Evolutionary conservation across 169 alveolate genomes (phyloP), one percentile per base, ranked within the genome.

Genomic region (Besnoitia besnoiti): DNA sequence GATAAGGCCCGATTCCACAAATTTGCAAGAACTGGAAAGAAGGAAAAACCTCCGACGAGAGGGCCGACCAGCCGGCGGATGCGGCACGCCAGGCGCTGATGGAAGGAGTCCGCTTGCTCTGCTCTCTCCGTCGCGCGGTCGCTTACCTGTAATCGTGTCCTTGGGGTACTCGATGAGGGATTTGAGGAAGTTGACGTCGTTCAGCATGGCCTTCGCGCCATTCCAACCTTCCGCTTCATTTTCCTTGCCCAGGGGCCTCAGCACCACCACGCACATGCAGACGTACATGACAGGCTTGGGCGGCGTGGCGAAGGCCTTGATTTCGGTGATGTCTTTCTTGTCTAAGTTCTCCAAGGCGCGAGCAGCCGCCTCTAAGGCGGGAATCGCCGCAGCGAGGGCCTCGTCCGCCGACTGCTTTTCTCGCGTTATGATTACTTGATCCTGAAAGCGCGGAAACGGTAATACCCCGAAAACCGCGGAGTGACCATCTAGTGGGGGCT

Each of bases 281-380:
- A 97, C 98, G 51, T 91, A 93, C 92, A 89, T 95, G 79, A 96
- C 98, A 30, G 98, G 96, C 42, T 94, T 92, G 37, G 99, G 98
- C 30, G 99, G 99, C 30, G 95, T 94, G 44, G 97, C 92, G 67
- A 96, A 93, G 39, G 97, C 96, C 93, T 96, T 97, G 73, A 98
- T 95, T 92, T 97, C 98, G 16, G 97, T 93, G 85, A 98, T 94
- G 84, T 97, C 98, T 51, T 96, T 95, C 85, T 92, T 93, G 80
- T 96, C 96, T 21, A 96, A 91, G 47, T 93, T 96, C 88, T 93
- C 96, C 50, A 98, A 94, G 24, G 98, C 98, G 47, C 94, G 92
- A 40, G 97, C 97, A 19, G 99, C 99, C 35, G 96, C 96, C 82
- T 96, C 98, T 50, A 97, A 93, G 8, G 98, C 98, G 12, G 99